Percentiles rank a stretch among this genome's conserved stretches.
Evolutionary conservation across 202 grass and related monocot genomes (phyloP).

Genomic region (Zoysia matrella): DNA sequence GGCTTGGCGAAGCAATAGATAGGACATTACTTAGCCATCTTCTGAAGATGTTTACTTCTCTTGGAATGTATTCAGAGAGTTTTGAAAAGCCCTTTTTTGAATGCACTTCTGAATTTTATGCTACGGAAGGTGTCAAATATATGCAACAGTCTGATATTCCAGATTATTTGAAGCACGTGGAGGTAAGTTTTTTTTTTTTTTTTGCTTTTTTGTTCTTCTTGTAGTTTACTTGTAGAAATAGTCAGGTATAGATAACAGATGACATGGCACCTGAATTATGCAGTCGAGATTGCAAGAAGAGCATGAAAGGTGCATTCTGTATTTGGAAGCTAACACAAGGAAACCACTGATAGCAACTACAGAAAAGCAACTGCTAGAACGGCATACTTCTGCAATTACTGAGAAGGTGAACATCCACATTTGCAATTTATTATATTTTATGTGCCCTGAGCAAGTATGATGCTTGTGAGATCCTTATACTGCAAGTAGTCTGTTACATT

Average conservation of each 20-base stretch:
- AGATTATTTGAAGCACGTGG: conserved; percentile 94
- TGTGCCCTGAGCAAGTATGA: conserved; percentile 31
- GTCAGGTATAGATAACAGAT: conserved; percentile 42
- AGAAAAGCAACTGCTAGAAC: conserved; percentile 90
- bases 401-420: conserved; percentile 66
- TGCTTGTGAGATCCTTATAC: conserved; percentile 5
- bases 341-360: conserved; percentile 80
- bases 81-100: conserved; percentile 95
- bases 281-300: conserved; percentile 98
- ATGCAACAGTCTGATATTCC: conserved; percentile 97
- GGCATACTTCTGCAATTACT: conserved; percentile 87
- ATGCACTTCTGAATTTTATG: conserved; percentile 94
- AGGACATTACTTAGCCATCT: conserved; percentile 95
- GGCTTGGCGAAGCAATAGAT: conserved; percentile 95
- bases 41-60: conserved; percentile 96
- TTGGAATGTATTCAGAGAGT: conserved; percentile 95
- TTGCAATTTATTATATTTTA: conserved; percentile 18
- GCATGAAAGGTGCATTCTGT: conserved; percentile 90
- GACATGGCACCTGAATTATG: conserved; percentile 41
- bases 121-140: conserved; percentile 96
- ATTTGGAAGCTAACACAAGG: conserved; percentile 87
- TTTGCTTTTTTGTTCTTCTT: conserved; percentile 29
- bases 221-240: conserved; percentile 29
- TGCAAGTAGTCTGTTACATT: neutral
- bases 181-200: conserved; percentile 51